A percentile compares a stretch with the other conserved stretches of the same genome.
phyloP scores from a whole-genome alignment of 1,284 basidiomycete species.

The Heterobasidion irregulare region DNA sequence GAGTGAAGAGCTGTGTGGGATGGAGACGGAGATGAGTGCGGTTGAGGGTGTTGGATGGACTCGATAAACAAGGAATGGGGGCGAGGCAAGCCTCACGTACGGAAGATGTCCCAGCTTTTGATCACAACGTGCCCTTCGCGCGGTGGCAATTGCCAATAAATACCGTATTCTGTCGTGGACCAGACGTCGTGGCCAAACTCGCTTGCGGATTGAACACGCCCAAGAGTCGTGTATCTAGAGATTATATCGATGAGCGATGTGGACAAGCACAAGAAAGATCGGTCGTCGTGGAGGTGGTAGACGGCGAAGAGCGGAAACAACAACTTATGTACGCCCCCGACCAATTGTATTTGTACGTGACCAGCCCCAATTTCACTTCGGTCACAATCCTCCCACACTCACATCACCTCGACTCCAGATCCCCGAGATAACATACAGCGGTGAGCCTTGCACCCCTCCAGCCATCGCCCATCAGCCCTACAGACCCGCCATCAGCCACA shows the following conservation, averaged over 20 bases:
- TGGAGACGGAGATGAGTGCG: slow-evolving; percentile 5
- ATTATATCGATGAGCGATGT: neutral
- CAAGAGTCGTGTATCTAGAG: neutral
- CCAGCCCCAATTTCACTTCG: neutral
- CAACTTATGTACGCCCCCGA: neutral
- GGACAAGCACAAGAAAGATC: neutral
- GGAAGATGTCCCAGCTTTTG: slow-evolving; percentile 48
- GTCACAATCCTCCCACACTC: neutral
- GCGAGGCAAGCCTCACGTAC: slow-evolving; percentile 38
- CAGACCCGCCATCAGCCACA: too few relatives aligned
- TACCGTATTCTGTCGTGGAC: slow-evolving; percentile 5
- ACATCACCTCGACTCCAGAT: neutral
- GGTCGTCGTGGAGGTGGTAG: neutral
- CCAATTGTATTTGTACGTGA: neutral
- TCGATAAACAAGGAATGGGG: slow-evolving; percentile 15
- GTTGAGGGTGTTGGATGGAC: slow-evolving; percentile 9
- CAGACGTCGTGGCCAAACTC: neutral
- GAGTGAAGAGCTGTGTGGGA: neutral
- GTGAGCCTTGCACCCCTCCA: too few relatives aligned
- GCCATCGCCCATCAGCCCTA: too few relatives aligned
- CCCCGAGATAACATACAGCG: neutral
- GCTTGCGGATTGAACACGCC: neutral
- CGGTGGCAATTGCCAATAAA: slow-evolving; percentile 31
- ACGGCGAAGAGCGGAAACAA: neutral
- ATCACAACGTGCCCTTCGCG: slow-evolving; percentile 65